Evolutionary conservation across 768 basidiomycete genomes (phyloP).

Genomic region (Rubroboletus satanas): DNA sequence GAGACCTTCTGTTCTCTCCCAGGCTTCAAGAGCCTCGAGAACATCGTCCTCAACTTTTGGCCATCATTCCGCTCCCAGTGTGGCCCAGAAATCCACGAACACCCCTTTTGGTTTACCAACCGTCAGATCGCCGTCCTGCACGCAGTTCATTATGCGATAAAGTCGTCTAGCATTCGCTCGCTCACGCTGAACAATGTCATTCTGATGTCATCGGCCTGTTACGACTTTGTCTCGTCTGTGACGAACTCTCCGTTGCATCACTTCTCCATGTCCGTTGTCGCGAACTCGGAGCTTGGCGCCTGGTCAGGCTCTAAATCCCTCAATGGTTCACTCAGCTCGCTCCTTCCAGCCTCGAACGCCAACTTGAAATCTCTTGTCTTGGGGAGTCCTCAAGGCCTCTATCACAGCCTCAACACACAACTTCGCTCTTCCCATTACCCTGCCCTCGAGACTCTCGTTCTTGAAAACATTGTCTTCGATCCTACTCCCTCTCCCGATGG

Average conservation of each 20-base stretch:
- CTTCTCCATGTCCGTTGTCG: conserved; percentile 29
- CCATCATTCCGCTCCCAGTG: conserved; percentile 26
- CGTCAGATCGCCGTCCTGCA: conserved; percentile 27
- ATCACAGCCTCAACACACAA: conserved; percentile 25
- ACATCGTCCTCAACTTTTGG: conserved; percentile 29
- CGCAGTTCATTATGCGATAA: conserved; percentile 22
- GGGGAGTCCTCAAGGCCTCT: conserved; percentile 27
- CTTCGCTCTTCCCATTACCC: conserved; percentile 23
- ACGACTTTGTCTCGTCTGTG: conserved; percentile 28
- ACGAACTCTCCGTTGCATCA: conserved; percentile 27
- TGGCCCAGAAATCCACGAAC: conserved; percentile 23
- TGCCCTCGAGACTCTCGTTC: conserved; percentile 23
- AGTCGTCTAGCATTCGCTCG: conserved; percentile 19
- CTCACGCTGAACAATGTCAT: conserved; percentile 26
- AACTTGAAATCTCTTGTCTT: conserved; percentile 23
- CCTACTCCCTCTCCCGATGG: conserved; percentile 16
- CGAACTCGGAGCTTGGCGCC: conserved; percentile 28
- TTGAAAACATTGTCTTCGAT: conserved; percentile 32
- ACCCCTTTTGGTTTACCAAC: conserved; percentile 31
- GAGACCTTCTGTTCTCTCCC: conserved; percentile 24
- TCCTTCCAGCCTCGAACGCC: conserved; percentile 21
- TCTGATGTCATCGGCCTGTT: conserved; percentile 22
- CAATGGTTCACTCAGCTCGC: conserved; percentile 24
- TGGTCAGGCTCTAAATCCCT: conserved; percentile 32
- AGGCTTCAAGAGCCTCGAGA: conserved; percentile 18